These are phyloP conservation scores for Ilyonectria sp. DNA, from an alignment of 2,329 filamentous ascomycete species.

Conservation along the genomic window DNA sequence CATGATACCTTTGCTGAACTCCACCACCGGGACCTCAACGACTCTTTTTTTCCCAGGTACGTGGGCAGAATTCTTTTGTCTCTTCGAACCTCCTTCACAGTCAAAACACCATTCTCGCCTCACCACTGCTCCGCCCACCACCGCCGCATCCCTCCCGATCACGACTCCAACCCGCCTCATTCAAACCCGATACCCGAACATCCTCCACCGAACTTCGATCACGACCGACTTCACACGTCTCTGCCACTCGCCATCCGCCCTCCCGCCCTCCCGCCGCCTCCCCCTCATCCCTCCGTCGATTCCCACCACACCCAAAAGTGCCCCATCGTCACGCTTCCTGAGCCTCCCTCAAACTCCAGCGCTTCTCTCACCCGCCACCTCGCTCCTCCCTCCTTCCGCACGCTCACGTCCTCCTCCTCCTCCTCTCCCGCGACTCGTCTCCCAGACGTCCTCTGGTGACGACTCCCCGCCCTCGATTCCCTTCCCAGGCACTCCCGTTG, in stretches of 20 bases:
- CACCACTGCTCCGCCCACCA: conserved; percentile 18
- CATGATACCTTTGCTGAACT: conserved; percentile 13
- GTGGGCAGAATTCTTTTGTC: conserved; percentile 34
- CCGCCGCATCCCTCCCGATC: conserved; percentile 7
- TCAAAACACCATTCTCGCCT: conserved; percentile 33
- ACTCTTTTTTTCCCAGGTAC: conserved; percentile 23
- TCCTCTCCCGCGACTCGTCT: conserved; percentile 27
- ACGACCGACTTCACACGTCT: conserved; percentile 7
- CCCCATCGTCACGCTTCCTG: conserved; percentile 16
- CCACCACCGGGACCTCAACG: conserved; percentile 25
- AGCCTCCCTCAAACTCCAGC: conserved; percentile 15
- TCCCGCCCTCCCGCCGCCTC: conserved; percentile 20
- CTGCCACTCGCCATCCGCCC: conserved; percentile 5
- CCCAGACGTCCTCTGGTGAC: conserved; percentile 41
- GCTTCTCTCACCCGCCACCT: conserved; percentile 13
- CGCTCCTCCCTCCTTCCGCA: conserved; percentile 1
- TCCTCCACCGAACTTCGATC: conserved; percentile 12
- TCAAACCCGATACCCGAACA: conserved; percentile 23
- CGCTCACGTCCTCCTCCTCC: conserved; percentile 18
- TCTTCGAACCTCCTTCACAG: conserved; percentile 28
- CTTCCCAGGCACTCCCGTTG: conserved; percentile 41
- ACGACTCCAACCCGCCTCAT: conserved; percentile 13
- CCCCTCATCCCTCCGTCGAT: conserved; percentile 27
- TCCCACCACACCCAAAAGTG: conserved; percentile 9
- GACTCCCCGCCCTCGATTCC: conserved; percentile 44